Conservation (phyloP, 2,329 filamentous ascomycete species). For the Biscogniauxia marginata region DNA sequence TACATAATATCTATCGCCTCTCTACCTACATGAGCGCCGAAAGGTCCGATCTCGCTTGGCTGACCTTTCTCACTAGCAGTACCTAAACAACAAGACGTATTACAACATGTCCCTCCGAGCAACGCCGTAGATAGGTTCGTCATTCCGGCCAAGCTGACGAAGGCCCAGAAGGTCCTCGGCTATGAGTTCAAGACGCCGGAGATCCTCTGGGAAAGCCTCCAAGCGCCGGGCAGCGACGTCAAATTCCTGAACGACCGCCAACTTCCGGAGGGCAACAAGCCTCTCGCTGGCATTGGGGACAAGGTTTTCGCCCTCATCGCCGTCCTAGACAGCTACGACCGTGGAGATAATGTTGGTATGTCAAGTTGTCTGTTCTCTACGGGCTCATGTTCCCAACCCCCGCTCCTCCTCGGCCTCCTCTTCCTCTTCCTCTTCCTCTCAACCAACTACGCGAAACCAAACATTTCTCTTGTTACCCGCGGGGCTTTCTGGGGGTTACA, state of each 20-base stretch:
- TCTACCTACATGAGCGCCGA: too few relatives aligned
- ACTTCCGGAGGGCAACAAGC: constrained; percentile 11
- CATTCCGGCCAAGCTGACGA: background rate
- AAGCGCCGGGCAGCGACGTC: constrained; percentile 5
- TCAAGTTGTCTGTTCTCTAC: background rate
- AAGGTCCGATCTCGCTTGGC: background rate
- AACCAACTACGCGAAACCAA: too few relatives aligned
- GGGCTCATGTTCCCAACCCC: background rate
- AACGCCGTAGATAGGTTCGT: background rate
- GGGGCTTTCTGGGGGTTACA: too few relatives aligned
- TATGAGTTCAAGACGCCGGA: constrained; percentile 9
- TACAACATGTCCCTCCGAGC: background rate
- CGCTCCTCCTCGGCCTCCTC: background rate
- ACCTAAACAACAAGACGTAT: background rate
- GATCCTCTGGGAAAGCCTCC: constrained; percentile 14
- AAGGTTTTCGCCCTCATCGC: constrained; percentile 5
- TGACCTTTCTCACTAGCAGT: background rate
- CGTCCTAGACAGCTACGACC: constrained; percentile 3
- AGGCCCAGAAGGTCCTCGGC: constrained; percentile 9
- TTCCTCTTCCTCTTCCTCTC: too few relatives aligned
- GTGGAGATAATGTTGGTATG: constrained; percentile 4
- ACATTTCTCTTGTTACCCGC: too few relatives aligned
- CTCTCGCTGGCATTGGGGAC: constrained; percentile 10
- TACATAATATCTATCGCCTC: too few relatives aligned
- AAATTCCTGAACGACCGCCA: background rate